Conservation (phyloP, 805 yeast genomes). For the Vanderwaltozyma tropicalis region DNA sequence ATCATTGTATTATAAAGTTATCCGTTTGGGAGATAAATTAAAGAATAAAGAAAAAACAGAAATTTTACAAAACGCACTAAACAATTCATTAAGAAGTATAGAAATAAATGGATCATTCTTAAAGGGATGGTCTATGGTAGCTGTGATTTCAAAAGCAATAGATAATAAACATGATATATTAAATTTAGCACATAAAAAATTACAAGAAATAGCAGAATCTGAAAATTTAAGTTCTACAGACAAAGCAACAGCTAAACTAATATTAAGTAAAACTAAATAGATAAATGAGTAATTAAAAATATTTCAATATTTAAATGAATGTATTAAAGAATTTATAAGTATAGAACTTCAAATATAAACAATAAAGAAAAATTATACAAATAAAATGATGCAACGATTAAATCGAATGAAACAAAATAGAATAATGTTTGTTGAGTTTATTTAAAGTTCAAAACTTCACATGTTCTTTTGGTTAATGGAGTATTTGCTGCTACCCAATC, state of each 20-base stretch:
- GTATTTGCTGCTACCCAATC: conserved; percentile 71
- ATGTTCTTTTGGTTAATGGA: conserved; percentile 34
- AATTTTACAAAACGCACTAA: conserved; percentile 20
- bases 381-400: no score
- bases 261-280: conserved; percentile 11
- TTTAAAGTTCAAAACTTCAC: conserved; percentile 24
- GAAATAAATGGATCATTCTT: conserved; percentile 64
- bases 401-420: no score
- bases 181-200: conserved; percentile 29
- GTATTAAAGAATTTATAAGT: no score
- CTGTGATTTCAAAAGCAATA: conserved; percentile 28
- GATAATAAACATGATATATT: conserved; percentile 24
- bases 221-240: conserved; percentile 25
- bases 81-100: conserved; percentile 56
- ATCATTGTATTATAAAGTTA: conserved; percentile 14
- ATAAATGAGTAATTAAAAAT: no score
- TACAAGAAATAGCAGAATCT: conserved; percentile 28
- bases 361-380: no score
- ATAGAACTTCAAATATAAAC: no score
- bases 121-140: conserved; percentile 68
- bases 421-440: neutral
- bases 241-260: conserved; percentile 30
- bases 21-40: conserved; percentile 6
- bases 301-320: no score
- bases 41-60: conserved; percentile 4